Evolutionary conservation across 768 basidiomycete genomes (phyloP).

Genomic region (Lactarius sp.): DNA sequence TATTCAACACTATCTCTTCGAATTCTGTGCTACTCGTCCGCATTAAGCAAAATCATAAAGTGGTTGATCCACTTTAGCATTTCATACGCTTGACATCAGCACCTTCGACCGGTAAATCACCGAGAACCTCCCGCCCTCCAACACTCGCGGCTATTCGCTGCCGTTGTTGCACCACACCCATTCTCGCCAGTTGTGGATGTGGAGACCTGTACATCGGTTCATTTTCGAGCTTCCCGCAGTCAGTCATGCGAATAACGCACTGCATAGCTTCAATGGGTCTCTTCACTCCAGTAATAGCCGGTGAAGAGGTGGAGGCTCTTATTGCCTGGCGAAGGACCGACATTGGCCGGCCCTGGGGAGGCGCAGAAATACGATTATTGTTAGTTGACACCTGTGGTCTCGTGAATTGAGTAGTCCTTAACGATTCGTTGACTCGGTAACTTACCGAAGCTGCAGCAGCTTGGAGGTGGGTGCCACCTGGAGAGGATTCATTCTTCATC

Average conservation of each 20-base stretch:
- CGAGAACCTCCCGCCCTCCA: conserved; percentile 12
- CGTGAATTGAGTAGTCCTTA: background rate
- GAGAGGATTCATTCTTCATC: conserved; percentile 1
- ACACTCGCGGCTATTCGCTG: background rate
- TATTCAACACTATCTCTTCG: too few species aligned
- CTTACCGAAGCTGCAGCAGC: conserved; percentile 1
- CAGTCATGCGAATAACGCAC: conserved; percentile 4
- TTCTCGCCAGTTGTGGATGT: conserved; percentile 3
- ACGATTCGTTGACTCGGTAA: background rate
- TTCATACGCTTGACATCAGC: conserved; percentile 23
- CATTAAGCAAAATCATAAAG: background rate
- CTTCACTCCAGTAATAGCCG: conserved; percentile 12
- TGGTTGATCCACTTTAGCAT: background rate
- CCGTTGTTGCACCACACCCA: conserved; percentile 14
- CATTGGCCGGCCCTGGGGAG: background rate
- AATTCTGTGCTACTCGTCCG: background rate
- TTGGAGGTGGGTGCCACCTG: background rate
- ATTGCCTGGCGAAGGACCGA: conserved; percentile 10
- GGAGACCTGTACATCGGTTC: background rate
- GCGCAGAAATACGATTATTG: background rate
- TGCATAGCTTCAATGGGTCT: conserved; percentile 20
- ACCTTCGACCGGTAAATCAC: conserved; percentile 11
- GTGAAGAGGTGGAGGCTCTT: conserved; percentile 5
- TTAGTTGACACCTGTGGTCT: background rate
- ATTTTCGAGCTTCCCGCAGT: background rate